Evolutionary conservation across 371 early-diverging fungal genomes (phyloP).

Genomic region (Mucor velutinosus): DNA sequence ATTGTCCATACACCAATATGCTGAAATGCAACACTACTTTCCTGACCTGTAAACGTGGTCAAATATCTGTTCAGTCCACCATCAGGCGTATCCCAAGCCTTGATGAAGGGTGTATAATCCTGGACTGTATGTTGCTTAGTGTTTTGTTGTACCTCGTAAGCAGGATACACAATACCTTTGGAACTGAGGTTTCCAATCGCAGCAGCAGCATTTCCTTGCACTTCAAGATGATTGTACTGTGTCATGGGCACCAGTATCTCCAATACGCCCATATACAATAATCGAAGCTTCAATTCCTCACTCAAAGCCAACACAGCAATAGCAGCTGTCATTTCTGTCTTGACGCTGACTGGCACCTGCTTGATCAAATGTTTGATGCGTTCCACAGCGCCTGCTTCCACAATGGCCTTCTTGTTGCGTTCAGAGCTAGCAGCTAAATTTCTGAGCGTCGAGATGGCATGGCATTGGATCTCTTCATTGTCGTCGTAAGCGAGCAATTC

Average conservation of each 20-base stretch:
- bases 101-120: constrained; percentile 69
- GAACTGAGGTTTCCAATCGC: constrained; percentile 84
- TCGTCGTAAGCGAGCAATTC: constrained; percentile 72
- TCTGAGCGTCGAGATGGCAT: constrained; percentile 84
- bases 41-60: constrained; percentile 66
- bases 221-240: constrained; percentile 60
- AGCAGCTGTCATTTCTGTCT: constrained; percentile 88
- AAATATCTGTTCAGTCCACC: constrained; percentile 77
- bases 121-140: constrained; percentile 32
- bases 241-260: constrained; percentile 78
- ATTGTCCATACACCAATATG: constrained; percentile 91
- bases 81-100: constrained; percentile 69
- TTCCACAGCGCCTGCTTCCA: constrained; percentile 82
- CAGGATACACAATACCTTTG: constrained; percentile 46
- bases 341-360: constrained; percentile 64
- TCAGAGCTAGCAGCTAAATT: constrained; percentile 87
- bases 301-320: constrained; percentile 84
- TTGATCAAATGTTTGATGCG: constrained; percentile 68
- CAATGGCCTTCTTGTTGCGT: constrained; percentile 77
- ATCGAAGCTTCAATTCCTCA: constrained; percentile 76
- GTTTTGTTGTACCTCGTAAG: not conserved
- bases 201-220: constrained; percentile 84
- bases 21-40: constrained; percentile 73
- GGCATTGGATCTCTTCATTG: constrained; percentile 86
- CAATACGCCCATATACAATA: constrained; percentile 66